Evolutionary conservation across 2,329 filamentous ascomycete species (phyloP), one percentile per base, ranked within the genome.

Genomic region (Metarhizium anisopliae): DNA sequence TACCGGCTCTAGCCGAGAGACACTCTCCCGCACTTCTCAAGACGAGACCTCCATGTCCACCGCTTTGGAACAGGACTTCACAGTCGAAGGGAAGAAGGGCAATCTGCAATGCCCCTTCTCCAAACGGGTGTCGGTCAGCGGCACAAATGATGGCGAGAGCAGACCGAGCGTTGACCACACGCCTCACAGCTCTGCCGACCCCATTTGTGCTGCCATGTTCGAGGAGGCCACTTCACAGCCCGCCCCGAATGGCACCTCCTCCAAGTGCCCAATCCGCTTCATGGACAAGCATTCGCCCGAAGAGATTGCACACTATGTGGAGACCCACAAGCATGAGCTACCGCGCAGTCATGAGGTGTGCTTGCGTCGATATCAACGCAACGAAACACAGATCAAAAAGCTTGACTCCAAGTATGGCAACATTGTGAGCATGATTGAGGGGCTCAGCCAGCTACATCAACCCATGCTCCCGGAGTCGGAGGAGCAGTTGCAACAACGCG

Each of bases 381-480:
- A 92, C 65, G 87, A 93, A 63, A 82, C 88, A 60, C 89, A 92
- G 65, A 89, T 95, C 66, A 84, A 85, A 61, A 89, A 95, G 71
- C 78, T 97, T 55, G 93, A 97, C 69, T 90, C 90, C 59, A 97
- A 96, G 70, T 97, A 96, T 68, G 91, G 90, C 61, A 93, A 87
- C 68, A 76, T 96, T 47, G 90, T 90, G 62, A 95, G 84, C 72
- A 96, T 97, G 93, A 95, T 97, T 59, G 87, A 94, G 68, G 90
- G 90, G 8, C 77, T 97, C 43, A 89, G 91, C 51, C 82, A 86
- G 60, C 90, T 95, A 63, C 93, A 97, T 67, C 88, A 94, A 67
- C 86, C 89, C 6, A 90, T 94, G 83, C 76, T 96, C 32, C 89
- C 89, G 1, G 77, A 80, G 51, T 64, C 65, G 20, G 79, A 81